Evolutionary conservation across 805 yeast species (phyloP).

Genomic region (Metschnikowia similis): DNA sequence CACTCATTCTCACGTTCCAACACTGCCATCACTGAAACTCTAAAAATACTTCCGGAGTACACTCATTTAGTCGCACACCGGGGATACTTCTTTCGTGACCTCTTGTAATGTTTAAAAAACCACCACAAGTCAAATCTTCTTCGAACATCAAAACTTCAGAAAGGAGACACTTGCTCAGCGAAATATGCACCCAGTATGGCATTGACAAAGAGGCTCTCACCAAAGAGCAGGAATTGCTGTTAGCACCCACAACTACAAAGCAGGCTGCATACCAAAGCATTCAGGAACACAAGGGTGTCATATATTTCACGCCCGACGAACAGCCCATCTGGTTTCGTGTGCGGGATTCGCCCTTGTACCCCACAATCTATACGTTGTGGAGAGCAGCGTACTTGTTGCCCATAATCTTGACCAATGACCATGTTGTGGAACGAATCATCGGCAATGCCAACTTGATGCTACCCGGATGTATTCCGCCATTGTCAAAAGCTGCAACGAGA

Average conservation of each 20-base stretch:
- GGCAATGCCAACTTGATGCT: constrained; percentile 82
- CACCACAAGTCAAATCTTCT: constrained; percentile 56
- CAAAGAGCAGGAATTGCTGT: constrained; percentile 35
- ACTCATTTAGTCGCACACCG: too few species aligned
- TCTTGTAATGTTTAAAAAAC: constrained; percentile 21
- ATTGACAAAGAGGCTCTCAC: constrained; percentile 38
- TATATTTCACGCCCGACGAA: constrained; percentile 60
- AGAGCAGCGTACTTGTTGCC: constrained; percentile 63
- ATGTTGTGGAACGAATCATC: constrained; percentile 63
- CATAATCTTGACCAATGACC: constrained; percentile 62
- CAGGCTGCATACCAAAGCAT: constrained; percentile 57
- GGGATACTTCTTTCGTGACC: too few species aligned
- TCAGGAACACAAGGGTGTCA: constrained; percentile 51
- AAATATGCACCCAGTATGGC: constrained; percentile 39
- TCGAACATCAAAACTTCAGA: constrained; percentile 83
- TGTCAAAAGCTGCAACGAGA: constrained; percentile 42
- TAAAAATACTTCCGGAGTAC: too few species aligned
- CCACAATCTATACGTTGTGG: constrained; percentile 76
- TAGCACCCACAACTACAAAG: constrained; percentile 54
- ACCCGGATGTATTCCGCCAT: constrained; percentile 64
- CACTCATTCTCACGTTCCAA: too few species aligned
- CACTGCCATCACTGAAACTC: too few species aligned
- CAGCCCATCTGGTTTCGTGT: constrained; percentile 71
- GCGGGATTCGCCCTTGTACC: constrained; percentile 53
- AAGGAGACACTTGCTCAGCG: constrained; percentile 49